Conservation (phyloP, 345 rosid genomes). For the Stellera chamaejasme region DNA sequence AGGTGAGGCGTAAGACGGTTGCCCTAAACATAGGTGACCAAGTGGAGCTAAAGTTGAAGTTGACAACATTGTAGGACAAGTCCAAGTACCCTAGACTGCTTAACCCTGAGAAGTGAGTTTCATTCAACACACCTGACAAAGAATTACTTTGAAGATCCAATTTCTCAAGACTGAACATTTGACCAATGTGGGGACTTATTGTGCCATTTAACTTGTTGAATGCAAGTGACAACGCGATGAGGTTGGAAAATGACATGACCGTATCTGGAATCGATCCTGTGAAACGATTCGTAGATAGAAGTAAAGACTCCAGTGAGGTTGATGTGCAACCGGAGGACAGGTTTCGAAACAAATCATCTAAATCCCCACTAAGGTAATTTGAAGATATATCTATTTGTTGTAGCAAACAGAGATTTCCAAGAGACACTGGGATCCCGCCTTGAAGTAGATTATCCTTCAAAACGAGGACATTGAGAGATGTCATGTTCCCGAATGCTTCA, state of each 20-base stretch:
- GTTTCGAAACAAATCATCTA: neutral
- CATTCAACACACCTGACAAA: neutral
- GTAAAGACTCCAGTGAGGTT: neutral
- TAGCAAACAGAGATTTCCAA: constrained; percentile 13
- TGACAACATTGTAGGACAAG: constrained; percentile 2
- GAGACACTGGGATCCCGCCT: constrained; percentile 16
- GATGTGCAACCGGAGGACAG: constrained; percentile 6
- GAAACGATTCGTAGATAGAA: neutral
- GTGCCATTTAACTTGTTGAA: neutral
- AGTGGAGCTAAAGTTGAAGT: neutral
- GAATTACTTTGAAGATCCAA: neutral
- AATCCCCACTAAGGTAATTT: neutral
- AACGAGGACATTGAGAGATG: neutral
- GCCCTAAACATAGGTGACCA: constrained; percentile 6
- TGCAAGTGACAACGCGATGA: neutral
- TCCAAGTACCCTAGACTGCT: neutral
- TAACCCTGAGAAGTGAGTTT: neutral
- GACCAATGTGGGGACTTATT: neutral
- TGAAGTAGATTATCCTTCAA: neutral
- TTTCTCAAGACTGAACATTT: neutral
- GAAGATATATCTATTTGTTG: neutral
- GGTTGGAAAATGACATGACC: neutral
- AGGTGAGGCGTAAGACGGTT: neutral
- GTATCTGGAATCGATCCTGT: neutral
- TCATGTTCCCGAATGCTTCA: constrained; percentile 5